Evolutionary conservation across 768 basidiomycete genomes (phyloP).

Genomic region (Russula emetica): DNA sequence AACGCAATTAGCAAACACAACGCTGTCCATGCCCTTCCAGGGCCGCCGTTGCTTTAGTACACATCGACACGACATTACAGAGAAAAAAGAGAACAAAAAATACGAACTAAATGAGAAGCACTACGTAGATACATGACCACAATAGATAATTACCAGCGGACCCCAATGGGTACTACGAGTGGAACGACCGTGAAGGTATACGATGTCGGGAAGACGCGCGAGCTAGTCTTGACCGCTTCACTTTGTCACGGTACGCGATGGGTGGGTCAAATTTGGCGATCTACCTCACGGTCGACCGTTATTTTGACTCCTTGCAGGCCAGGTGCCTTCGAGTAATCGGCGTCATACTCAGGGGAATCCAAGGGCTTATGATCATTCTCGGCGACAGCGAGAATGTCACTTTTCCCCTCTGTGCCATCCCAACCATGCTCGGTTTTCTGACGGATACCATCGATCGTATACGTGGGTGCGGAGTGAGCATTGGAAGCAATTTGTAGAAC

Average conservation of each 20-base stretch:
- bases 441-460: conserved; percentile 34
- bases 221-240: background rate
- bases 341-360: conserved; percentile 27
- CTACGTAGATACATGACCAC: conserved; percentile 1
- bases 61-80: background rate
- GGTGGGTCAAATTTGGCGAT: conserved; percentile 18
- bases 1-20: background rate
- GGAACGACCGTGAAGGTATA: background rate
- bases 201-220: background rate
- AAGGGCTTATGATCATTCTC: conserved; percentile 12
- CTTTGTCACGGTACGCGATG: conserved; percentile 18
- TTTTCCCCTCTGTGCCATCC: conserved; percentile 24
- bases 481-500: conserved; percentile 27
- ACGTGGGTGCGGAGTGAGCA: conserved; percentile 29
- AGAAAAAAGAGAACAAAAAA: background rate
- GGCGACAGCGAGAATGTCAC: conserved; percentile 7
- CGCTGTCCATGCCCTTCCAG: background rate
- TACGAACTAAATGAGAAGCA: background rate
- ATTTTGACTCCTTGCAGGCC: conserved; percentile 24
- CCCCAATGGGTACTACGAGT: background rate
- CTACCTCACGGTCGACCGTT: conserved; percentile 26
- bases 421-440: conserved; percentile 24
- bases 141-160: background rate
- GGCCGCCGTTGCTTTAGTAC: background rate
- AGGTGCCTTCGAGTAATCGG: conserved; percentile 18